Percentiles rank a stretch among this genome's conserved stretches.
These are phyloP conservation scores for Blumeriella jaapii DNA, from an alignment of 2,329 filamentous ascomycete species.

Conservation along the genomic window DNA sequence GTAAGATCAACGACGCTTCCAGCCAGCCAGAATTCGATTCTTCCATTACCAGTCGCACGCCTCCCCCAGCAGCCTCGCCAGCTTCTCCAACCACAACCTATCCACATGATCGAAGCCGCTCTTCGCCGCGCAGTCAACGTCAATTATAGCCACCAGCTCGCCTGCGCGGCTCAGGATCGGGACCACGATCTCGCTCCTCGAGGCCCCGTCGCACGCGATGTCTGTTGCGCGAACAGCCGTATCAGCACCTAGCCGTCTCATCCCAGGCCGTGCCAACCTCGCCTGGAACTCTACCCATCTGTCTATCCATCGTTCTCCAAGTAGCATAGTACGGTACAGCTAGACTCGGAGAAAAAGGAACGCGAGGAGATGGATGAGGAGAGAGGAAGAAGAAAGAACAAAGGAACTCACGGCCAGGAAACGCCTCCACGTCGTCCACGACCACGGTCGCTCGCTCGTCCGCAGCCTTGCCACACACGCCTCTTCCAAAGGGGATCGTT, in stretches of 20 bases:
- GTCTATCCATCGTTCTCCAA: neutral
- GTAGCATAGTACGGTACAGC: neutral
- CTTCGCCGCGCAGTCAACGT: conserved; percentile 61
- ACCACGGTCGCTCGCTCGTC: conserved; percentile 49
- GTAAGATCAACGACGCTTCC: too few species aligned
- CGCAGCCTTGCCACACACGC: conserved; percentile 67
- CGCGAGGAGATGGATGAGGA: too few species aligned
- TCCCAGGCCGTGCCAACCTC: neutral
- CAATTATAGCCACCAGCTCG: conserved; percentile 62
- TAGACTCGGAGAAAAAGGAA: neutral
- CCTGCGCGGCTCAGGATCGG: conserved; percentile 41
- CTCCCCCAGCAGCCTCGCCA: conserved; percentile 47
- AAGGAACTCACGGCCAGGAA: conserved; percentile 49
- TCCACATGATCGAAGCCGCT: conserved; percentile 62
- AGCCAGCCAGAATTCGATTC: too few species aligned
- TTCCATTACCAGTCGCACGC: conserved; percentile 53
- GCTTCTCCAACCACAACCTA: conserved; percentile 49
- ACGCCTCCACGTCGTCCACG: conserved; percentile 57
- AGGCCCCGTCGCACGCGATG: conserved; percentile 70
- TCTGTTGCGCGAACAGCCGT: too few species aligned
- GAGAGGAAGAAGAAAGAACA: too few species aligned
- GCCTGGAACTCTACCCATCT: neutral
- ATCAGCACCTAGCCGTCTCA: too few species aligned
- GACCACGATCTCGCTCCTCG: conserved; percentile 71
- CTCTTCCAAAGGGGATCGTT: conserved; percentile 58